Conservation (phyloP, 352 stramenopile genomes). For the Globisporangium camurandrum region DNA sequence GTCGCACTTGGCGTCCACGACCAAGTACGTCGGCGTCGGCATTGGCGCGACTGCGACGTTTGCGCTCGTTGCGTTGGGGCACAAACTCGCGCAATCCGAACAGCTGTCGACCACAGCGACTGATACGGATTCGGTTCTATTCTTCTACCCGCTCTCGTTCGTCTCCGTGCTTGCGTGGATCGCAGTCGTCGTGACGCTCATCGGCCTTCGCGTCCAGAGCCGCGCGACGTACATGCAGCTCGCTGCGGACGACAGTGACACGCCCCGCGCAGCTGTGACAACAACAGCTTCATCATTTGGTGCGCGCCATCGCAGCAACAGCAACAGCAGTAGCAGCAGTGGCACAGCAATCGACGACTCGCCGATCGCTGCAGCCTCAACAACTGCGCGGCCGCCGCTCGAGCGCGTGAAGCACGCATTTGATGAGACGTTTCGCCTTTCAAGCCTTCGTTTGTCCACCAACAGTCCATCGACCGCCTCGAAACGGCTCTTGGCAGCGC, state of each 20-base stretch:
- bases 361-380: constrained; percentile 11
- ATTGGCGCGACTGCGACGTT: constrained; percentile 47
- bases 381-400: constrained; percentile 23
- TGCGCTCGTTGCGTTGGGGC: constrained; percentile 33
- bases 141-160: constrained; percentile 74
- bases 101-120: too few species aligned
- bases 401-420: constrained; percentile 61
- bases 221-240: constrained; percentile 63
- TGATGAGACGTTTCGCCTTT: constrained; percentile 55
- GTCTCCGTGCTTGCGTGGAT: constrained; percentile 68
- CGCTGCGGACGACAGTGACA: constrained; percentile 41
- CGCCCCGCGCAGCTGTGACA: too few species aligned
- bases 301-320: constrained; percentile 26
- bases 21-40: constrained; percentile 59
- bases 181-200: constrained; percentile 54
- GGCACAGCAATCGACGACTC: constrained; percentile 23
- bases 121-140: constrained; percentile 45
- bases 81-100: constrained; percentile 41
- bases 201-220: constrained; percentile 53
- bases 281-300: constrained; percentile 28
- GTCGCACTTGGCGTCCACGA: constrained; percentile 46
- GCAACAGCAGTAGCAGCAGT: too few species aligned
- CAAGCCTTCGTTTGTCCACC: too few species aligned
- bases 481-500: constrained; percentile 37
- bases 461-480: constrained; percentile 13